Base-by-base conservation (phyloP, 2,329 filamentous ascomycete species). In the Xylariaceae sp. region DNA sequence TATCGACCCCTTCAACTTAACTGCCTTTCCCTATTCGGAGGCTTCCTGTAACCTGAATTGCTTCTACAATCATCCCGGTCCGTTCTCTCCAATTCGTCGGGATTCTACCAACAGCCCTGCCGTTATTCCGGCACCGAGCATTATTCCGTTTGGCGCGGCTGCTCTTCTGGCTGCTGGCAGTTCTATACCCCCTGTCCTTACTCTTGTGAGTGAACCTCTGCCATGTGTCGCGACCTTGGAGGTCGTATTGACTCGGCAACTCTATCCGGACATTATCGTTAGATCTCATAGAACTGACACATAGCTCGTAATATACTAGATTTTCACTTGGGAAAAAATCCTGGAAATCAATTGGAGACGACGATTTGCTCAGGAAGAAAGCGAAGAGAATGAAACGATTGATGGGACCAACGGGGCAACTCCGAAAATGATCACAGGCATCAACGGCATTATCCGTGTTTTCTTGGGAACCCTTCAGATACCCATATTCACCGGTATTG, bases 121-220 rank as follows among this genome's bases (percentile, higher is more conserved):
- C 53, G 80, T 88, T 2, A 80, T 88, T 23, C 84, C 84, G 0
- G 78, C 77, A 0, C 86, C 86, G 0, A 64, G 74, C 2, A 74
- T 70, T 9, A 73, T 89, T 23, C 81, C 80, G 0, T 87, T 88
- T 67, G 79, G 80, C 51, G 78, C 83, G 0, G 82, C 77, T 0
- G 87, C 82, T 7, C 77, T 88, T 1, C 74, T 88, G 1, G 80
- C 83, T 0, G 84, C 85, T 1, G 86, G 82, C 1, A 87, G 84
- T 61, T 88, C 84, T 59, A 80, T 89, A 2, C 84, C 85, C 0
- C 83, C 85, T 1, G 79, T 88, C 8, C 71, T 88, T 0, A 85
- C 82, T 7, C 71, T 88, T 7, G 74, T 83, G 61, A 10, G 63
- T 61, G 17, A 2, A 53, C 11, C 35, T 45, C 39, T 8, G 8